phyloP scores from a whole-genome alignment of 192 early-diverging fungal genomes.

The Linnemannia zychae region DNA sequence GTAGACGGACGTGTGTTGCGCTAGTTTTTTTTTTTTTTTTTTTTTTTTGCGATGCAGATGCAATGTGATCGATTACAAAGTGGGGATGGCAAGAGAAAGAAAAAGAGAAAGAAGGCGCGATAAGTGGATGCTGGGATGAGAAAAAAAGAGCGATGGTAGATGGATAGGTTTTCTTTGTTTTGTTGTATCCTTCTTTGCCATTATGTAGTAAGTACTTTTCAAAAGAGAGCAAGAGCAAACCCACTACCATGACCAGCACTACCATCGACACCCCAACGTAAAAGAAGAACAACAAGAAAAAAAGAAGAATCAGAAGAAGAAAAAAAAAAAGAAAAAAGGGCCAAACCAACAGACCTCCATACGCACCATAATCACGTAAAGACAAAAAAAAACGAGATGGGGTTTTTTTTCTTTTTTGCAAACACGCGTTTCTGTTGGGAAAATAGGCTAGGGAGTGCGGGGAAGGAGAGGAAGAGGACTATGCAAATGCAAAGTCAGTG shows the following conservation, averaged over 20 bases:
- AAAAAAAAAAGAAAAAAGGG: not conserved
- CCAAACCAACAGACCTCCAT: not conserved
- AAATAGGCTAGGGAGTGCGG: not conserved
- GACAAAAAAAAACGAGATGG: not conserved
- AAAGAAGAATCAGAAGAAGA: not conserved
- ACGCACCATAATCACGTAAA: not conserved
- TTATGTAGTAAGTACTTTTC: not conserved
- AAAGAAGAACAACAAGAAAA: not conserved
- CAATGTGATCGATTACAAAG: conserved; percentile 3
- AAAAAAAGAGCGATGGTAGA: conserved; percentile 1
- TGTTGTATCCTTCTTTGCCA: no score
- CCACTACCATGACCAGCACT: no score
- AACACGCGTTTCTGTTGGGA: conserved; percentile 9
- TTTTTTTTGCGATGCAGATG: conserved; percentile 9
- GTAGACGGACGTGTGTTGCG: not conserved
- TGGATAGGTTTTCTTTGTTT: not conserved
- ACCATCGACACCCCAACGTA: not conserved
- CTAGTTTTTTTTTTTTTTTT: no score
- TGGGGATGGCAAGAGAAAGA: no score
- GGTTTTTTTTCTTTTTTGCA: no score
- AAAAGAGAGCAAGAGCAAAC: no score
- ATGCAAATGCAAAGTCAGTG: not conserved
- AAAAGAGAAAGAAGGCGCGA: no score
- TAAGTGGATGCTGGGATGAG: not conserved
- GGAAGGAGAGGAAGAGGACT: not conserved